Base-by-base conservation (phyloP, 1,139 yeast genomes). In the Blastobotrys malaysiensis region DNA sequence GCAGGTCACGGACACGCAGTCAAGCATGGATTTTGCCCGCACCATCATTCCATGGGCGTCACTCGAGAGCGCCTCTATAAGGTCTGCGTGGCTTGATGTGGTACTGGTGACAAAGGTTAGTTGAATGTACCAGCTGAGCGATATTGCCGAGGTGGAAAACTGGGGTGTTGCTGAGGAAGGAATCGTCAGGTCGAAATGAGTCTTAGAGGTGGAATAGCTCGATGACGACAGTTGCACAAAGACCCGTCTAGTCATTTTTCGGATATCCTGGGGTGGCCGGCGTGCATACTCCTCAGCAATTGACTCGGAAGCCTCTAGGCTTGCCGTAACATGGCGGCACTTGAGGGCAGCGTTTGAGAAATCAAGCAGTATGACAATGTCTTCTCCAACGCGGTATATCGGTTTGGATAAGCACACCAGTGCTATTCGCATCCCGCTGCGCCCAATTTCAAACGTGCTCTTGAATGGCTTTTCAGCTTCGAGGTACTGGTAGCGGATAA, bases 81-180 rank as follows among this genome's bases (percentile, higher is more conserved):
- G 26, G 45, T 19, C 27, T 19, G 11, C 9, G 9, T n/a, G 45
- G 43, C 5, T 48, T 46, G 26, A 43, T 46, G 61, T 52, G 1
- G 68, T 61, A n/a, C 61, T 55, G 9, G 71, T 68, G 47, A 68
- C 61, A 51, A 73, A 69, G 48, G 72, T 74, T 14, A 73, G 59
- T 45, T 69, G 62, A 22, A 73, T 50, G 5, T 64, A 66, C 75
- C 76, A 69, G 19, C 60, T 57, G 31, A 68, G 58, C 2, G 71
- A 61, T 3, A 68, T 61, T 39, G 56, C 62, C 0, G 73, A 67
- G 5, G 73, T 70, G 9, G 60, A 56, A 51, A 70, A 70, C 54
- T 70, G 71, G 2, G 73, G 73, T 1, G 73, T 63, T 4, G 69
- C 69, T 0, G 72, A 65, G 1, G 72, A 65, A 3, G 73, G 73